Conservation (phyloP, 148 eudicot genomes). For the Fagopyrum tataricum region DNA sequence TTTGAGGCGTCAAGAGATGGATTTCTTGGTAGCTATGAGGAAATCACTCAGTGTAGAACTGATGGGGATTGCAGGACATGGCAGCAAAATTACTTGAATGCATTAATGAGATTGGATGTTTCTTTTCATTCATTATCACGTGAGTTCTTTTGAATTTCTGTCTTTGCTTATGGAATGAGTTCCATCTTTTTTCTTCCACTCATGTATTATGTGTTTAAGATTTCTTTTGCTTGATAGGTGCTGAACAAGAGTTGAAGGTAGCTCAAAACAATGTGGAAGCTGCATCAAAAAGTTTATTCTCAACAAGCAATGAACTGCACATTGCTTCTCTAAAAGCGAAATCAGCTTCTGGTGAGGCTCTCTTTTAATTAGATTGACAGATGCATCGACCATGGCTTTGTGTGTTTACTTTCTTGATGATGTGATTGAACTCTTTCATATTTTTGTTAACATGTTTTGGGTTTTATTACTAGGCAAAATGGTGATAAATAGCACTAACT, state of each 20-base stretch:
- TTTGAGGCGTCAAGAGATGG: constrained; percentile 98
- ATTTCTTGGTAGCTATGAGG: constrained; percentile 45
- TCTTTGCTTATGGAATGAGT: constrained; percentile 7
- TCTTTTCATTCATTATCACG: constrained; percentile 74
- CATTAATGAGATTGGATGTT: constrained; percentile 66
- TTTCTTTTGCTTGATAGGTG: constrained; percentile 35
- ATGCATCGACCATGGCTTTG: neutral
- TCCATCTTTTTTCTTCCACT: neutral
- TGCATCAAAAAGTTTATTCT: constrained; percentile 62
- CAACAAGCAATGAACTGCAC: constrained; percentile 72
- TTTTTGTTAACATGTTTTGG: neutral
- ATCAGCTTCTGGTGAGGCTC: constrained; percentile 70
- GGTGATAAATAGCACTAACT: too few relatives aligned
- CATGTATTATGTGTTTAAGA: neutral
- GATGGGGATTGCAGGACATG: constrained; percentile 66
- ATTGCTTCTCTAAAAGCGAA: constrained; percentile 70
- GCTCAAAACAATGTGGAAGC: constrained; percentile 79
- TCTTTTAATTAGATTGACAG: neutral
- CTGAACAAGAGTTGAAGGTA: constrained; percentile 82
- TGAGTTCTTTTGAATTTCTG: constrained; percentile 32
- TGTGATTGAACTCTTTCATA: neutral
- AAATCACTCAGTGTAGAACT: constrained; percentile 43
- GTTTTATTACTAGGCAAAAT: neutral
- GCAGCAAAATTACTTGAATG: constrained; percentile 81
- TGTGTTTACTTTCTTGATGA: neutral